A percentile compares a stretch with the other conserved stretches of the same genome.
Conservation (phyloP, 495 filamentous ascomycete genomes). For the Coniosporium apollinis region DNA sequence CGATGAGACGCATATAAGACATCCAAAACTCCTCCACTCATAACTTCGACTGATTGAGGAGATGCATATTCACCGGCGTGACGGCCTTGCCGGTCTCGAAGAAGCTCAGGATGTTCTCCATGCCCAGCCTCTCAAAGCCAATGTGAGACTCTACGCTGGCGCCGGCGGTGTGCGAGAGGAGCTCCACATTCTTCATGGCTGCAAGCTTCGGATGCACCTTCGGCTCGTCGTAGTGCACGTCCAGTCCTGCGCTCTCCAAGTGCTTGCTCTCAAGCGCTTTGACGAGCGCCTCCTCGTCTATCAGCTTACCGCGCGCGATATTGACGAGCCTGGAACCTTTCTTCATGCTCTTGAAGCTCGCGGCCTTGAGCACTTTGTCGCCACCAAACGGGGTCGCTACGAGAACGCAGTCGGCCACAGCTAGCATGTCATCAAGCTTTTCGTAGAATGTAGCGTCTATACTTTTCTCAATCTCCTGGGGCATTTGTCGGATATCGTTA, state of each 20-base stretch:
- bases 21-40: no score
- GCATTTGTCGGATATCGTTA: slow-evolving; percentile 45
- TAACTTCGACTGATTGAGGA: neutral
- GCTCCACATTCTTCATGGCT: slow-evolving; percentile 35
- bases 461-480: slow-evolving; percentile 22
- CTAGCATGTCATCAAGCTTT: slow-evolving; percentile 35
- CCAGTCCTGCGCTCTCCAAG: slow-evolving; percentile 41
- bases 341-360: slow-evolving; percentile 35
- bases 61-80: neutral
- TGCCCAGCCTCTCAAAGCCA: slow-evolving; percentile 55
- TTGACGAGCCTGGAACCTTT: slow-evolving; percentile 48
- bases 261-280: slow-evolving; percentile 40
- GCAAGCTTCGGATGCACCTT: slow-evolving; percentile 30
- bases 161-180: slow-evolving; percentile 56
- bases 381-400: slow-evolving; percentile 51
- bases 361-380: slow-evolving; percentile 34
- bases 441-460: slow-evolving; percentile 35
- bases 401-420: slow-evolving; percentile 44
- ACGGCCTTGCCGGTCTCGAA: slow-evolving; percentile 6
- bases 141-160: slow-evolving; percentile 53
- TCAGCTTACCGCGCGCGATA: slow-evolving; percentile 50
- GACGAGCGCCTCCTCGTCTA: slow-evolving; percentile 53
- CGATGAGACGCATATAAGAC: no score
- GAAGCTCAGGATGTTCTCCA: slow-evolving; percentile 6
- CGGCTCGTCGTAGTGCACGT: slow-evolving; percentile 51